Conservation (phyloP, 2,329 filamentous ascomycete species). For the Talaromyces sp. region DNA sequence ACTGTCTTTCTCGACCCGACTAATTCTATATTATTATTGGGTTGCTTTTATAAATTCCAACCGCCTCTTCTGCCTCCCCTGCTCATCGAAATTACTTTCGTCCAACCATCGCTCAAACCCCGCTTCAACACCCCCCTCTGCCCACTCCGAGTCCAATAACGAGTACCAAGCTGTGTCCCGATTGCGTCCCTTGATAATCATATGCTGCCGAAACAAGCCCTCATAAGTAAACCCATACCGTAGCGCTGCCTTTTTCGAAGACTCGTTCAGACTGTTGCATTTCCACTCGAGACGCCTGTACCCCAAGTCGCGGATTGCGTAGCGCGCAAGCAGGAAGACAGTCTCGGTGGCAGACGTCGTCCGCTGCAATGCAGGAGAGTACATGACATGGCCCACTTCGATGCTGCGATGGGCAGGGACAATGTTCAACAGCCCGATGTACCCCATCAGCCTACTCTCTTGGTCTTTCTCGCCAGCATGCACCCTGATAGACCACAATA, state of each 20-base stretch:
- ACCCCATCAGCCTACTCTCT: slow-evolving; percentile 36
- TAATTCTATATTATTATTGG: too few relatives aligned
- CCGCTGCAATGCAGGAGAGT: slow-evolving; percentile 49
- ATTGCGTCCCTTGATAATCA: slow-evolving; percentile 55
- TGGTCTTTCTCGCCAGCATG: slow-evolving; percentile 12
- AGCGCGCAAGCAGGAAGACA: slow-evolving; percentile 52
- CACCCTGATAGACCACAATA: slow-evolving; percentile 43
- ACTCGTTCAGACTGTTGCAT: slow-evolving; percentile 54
- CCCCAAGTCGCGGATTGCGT: slow-evolving; percentile 53
- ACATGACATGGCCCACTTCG: slow-evolving; percentile 57
- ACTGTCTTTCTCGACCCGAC: not conserved
- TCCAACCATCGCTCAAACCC: slow-evolving; percentile 56
- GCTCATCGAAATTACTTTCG: slow-evolving; percentile 54
- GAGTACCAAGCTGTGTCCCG: slow-evolving; percentile 60
- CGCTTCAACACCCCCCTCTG: slow-evolving; percentile 50
- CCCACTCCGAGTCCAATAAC: slow-evolving; percentile 60
- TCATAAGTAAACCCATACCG: slow-evolving; percentile 58
- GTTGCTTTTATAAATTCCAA: not conserved
- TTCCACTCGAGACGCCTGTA: slow-evolving; percentile 63
- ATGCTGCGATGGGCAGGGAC: slow-evolving; percentile 49
- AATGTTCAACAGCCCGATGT: slow-evolving; percentile 35
- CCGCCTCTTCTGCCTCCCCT: slow-evolving; percentile 51
- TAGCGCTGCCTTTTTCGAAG: slow-evolving; percentile 53
- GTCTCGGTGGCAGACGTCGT: slow-evolving; percentile 57
- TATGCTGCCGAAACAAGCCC: slow-evolving; percentile 59